Evolutionary conservation across 2,329 filamentous ascomycete genomes (phyloP), one percentile per base, ranked within the genome.

Genomic region (Ascosphaera aggregata): DNA sequence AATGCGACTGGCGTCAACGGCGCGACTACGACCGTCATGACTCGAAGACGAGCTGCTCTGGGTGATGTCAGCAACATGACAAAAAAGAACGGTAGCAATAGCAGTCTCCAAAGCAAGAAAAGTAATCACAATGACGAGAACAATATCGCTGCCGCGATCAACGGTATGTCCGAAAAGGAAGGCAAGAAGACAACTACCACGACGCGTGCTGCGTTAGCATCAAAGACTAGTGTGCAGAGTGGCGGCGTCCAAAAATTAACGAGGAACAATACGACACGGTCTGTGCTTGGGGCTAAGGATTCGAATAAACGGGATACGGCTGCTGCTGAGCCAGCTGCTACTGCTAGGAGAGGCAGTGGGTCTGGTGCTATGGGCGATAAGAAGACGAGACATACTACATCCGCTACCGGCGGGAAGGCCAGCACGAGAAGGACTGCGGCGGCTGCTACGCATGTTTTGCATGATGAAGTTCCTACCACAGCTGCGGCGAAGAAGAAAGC

Each of bases 1-100:
- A n/a, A n/a, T 11, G 22, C 22, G 22, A 27, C 22, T 11, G 22
- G 22, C 11, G 11, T 27, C 22, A 27, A 27, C 22, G 22, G 22
- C 22, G 20, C 42, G 3, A 65, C 60, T 47, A 55, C 59, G 43
- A 59, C 54, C 44, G 59, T 65, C 50, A 58, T 65, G 37, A 65
- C 65, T 43, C 70, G 78, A 53, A 89, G 80, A 63, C 81, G 89
- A 53, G 71, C 78, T 49, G 85, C 81, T 37, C 69, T 98, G 30
- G 84, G 80, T 42, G 89, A 98, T 63, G 79, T 94, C 49, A 95
- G 84, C 70, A 98, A 98, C 62, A 78, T 92, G 45, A 73, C 73
- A 50, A 95, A 94, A 45, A 27, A 27, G 11, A 7, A 5, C 22
- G 47, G 47, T 13, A 57, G 58, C 58, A 68, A 69, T 37, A 79